Evolutionary conservation across 805 yeast species (phyloP).

Genomic region (Tetrapisispora namnaoensis): DNA sequence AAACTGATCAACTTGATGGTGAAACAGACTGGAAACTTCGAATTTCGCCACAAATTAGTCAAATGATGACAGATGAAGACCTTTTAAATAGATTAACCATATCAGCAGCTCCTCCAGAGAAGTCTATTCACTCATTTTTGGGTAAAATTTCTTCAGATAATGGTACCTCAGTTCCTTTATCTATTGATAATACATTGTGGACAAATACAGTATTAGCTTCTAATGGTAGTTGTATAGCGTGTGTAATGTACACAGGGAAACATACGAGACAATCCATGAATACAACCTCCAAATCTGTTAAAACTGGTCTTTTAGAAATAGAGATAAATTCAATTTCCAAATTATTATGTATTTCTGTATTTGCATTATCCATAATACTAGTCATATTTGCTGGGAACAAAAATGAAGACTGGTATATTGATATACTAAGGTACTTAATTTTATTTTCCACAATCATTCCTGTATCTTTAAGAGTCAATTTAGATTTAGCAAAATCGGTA

Average conservation of each 20-base stretch:
- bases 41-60: constrained; percentile 67
- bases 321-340: constrained; percentile 87
- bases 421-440: constrained; percentile 82
- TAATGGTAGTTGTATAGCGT: constrained; percentile 76
- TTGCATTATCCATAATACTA: constrained; percentile 60
- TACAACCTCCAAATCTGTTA: constrained; percentile 78
- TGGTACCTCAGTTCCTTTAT: constrained; percentile 46
- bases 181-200: constrained; percentile 92
- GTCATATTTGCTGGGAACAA: constrained; percentile 76
- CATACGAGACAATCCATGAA: constrained; percentile 95
- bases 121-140: constrained; percentile 68
- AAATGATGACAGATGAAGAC: constrained; percentile 40
- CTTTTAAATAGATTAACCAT: constrained; percentile 42
- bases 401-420: constrained; percentile 70
- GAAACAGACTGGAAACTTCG: constrained; percentile 98
- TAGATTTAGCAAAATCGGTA: constrained; percentile 91
- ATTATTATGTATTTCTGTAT: constrained; percentile 78
- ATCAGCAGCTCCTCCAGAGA: constrained; percentile 70
- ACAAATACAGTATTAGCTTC: constrained; percentile 96
- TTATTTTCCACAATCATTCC: constrained; percentile 93
- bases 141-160: constrained; percentile 61
- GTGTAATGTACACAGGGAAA: constrained; percentile 78
- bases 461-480: constrained; percentile 85
- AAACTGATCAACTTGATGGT: constrained; percentile 97
- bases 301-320: constrained; percentile 78